Base-by-base conservation (phyloP, 495 filamentous ascomycete genomes). In the Cenococcum geophilum region DNA sequence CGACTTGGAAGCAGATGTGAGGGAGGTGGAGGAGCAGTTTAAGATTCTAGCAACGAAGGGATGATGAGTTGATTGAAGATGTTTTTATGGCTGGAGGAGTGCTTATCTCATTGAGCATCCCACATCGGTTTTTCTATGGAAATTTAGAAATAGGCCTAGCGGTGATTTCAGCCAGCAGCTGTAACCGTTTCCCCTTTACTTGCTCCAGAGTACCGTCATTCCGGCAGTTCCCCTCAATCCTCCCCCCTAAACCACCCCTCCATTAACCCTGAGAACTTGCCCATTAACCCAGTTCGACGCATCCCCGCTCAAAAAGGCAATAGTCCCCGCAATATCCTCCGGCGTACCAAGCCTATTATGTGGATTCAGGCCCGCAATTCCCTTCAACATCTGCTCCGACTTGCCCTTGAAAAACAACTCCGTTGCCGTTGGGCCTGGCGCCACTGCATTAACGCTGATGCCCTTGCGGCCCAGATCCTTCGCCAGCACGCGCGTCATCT, bases 371-470 rank as follows among this genome's bases (percentile, higher is more conserved):
- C 73, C 71, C 32, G 75, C 75, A 37, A 87, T 77, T 21, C 70
- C 72, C 63, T 81, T 79, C 42, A 88, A 58, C 49, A 83, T 21
- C 55, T 80, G 70, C 73, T 87, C 83, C 6, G 73, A 76, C 72
- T 89, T 88, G 6, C 83, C 83, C 37, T 78, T 73, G 35, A 78
- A 74, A 66, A 87, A 89, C 52, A 88, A 70, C n/a, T 87, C 85
- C 0, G 86, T 88, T 5, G 69, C 82, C 0, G 82, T 87, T 5
- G 85, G 85, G 0, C 85, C 86, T 0, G 85, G 86, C 0, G 86
- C 80, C 12, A 89, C 72, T 22, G 75, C 75, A 68, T 89, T 89
- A 22, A 89, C 86, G 14, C 72, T 70, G 61, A 89, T 84, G 0
- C 79, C 79, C 58, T 80, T 81, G 9, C 76, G 70, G 5, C 76